Base-by-base conservation (phyloP, 371 early-diverging fungal species). In the Circinella minor region DNA sequence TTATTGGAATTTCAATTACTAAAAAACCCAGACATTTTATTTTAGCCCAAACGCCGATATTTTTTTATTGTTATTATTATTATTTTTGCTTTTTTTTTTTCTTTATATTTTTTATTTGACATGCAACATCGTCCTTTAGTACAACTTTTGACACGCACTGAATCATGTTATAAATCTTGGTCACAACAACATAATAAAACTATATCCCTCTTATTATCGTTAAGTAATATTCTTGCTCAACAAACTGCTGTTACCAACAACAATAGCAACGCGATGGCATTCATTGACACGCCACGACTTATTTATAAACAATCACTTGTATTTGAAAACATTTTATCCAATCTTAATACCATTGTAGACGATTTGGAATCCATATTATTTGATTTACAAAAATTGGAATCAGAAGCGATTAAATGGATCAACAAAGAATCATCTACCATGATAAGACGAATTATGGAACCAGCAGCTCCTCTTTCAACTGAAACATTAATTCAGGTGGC, bases 61-160 rank as follows among this genome's bases (percentile, higher is more conserved):
- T n/a, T n/a, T n/a, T n/a, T n/a, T n/a, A n/a, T n/a, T n/a, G n/a
- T n/a, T n/a, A n/a, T n/a, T n/a, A n/a, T n/a, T n/a, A n/a, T n/a
- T n/a, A n/a, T n/a, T n/a, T 13, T 13, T 18, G 20, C 49, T 43
- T 15, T 54, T 7, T 27, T 65, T 46, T 63, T 47, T 27, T 20
- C 2, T 15, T 51, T n/a, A 5, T n/a, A n/a, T n/a, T n/a, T 51
- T 51, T 51, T 51, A 14, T n/a, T 5, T 13, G 15, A 51, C 18
- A 65, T 65, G 65, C 65, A 65, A 37, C 65, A 65, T 54, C 65
- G 65, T 36, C 54, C 43, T n/a, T 38, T 65, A 38, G 18, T 34
- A 36, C 65, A 65, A 36, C 43, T 69, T 4, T 48, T 69, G 36
- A 69, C 69, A 63, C 69, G 63, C 43, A 63, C 69, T 39, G 69